Base-by-base conservation (phyloP, 2,329 filamentous ascomycete species). In the Colletotrichum sp. region DNA sequence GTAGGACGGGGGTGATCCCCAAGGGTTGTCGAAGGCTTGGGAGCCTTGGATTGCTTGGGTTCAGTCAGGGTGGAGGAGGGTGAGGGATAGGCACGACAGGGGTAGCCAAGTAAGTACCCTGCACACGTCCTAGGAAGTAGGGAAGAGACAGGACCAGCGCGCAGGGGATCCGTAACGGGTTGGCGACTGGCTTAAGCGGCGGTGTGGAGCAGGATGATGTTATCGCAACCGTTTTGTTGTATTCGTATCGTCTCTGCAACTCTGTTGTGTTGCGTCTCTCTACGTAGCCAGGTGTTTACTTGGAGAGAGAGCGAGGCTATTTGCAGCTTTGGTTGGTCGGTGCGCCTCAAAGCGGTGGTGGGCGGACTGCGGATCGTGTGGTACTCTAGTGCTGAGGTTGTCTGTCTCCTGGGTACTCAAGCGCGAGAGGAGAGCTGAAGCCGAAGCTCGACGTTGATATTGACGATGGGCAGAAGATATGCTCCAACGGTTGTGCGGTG, bases 151-250 rank as follows among this genome's bases (percentile, higher is more conserved):
- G 28, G 68, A 62, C 52, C 72, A 26, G 72, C 13, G 72, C 7
- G 44, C 32, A 62, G 59, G 62, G 64, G 62, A 60, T 68, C 57
- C 44, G 73, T 66, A 57, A 64, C 44, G 44, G 66, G 66, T 36
- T 64, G 55, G 57, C 36, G 28, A 30, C 24, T n/a, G 52, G 63
- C 62, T 60, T 26, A 73, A 73, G 73, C 73, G 73, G 70, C 73
- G 73, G 73, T 73, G 70, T 76, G 73, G 70, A 68, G 73, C 39
- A 73, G 70, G 26, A 76, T 76, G 70, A 73, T 73, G 73, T 60
- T 76, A 65, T 76, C 73, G 63, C 64, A 68, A 65, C 73, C 63
- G 70, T 73, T 68, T 59, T 68, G 64, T 65, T 36, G 68, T 62
- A 12, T 26, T 28, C 60, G 68, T 62, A 49, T 71, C 68, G 49